Evolutionary conservation across 345 rosid species (phyloP).

Genomic region (Brassica cretica): DNA sequence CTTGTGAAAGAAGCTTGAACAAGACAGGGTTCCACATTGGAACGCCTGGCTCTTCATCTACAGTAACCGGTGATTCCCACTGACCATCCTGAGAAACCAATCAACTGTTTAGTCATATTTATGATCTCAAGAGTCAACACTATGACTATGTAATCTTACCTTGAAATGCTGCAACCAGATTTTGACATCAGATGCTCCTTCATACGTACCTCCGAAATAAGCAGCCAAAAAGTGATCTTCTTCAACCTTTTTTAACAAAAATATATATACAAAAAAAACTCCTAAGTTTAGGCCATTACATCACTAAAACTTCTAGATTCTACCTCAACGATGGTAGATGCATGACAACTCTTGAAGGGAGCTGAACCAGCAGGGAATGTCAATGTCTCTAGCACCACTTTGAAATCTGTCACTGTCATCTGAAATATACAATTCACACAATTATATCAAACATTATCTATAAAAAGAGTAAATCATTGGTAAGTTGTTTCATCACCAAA

Average conservation of each 20-base stretch:
- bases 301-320: neutral
- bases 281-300: neutral
- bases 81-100: conserved; percentile 54
- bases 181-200: conserved; percentile 46
- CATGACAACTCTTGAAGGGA: conserved; percentile 88
- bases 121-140: too few species aligned
- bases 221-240: conserved; percentile 76
- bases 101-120: neutral
- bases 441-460: neutral
- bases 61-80: conserved; percentile 61
- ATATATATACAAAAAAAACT: neutral
- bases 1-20: conserved; percentile 73
- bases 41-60: conserved; percentile 68
- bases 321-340: conserved; percentile 91
- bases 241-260: conserved; percentile 49
- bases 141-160: conserved; percentile 23
- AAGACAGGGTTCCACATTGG: conserved; percentile 95
- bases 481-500: neutral
- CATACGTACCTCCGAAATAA: conserved; percentile 40
- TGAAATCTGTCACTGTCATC: conserved; percentile 43
- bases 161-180: conserved; percentile 47
- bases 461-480: neutral
- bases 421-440: neutral
- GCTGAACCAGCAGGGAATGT: conserved; percentile 67
- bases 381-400: conserved; percentile 53